Evolutionary conservation across 2,329 filamentous ascomycete genomes (phyloP), one percentile per base, ranked within the genome.

Genomic region (Zymoseptoria ardabiliae): DNA sequence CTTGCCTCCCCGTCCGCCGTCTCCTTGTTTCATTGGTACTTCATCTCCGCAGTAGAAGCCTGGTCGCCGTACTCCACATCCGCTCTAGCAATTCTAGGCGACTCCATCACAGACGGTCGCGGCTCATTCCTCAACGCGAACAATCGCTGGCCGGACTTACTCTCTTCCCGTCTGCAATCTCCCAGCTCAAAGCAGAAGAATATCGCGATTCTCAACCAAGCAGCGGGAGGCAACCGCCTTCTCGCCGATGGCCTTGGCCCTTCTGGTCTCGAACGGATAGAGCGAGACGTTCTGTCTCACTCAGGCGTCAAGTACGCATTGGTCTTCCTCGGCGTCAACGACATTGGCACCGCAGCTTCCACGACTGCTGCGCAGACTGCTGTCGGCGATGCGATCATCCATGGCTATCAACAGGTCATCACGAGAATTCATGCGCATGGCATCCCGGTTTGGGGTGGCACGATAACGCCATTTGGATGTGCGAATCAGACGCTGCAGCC

Each of bases 241-340:
- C 78, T 89, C 0, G 73, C 74, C 9, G 84, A 86, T 55, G 82
- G 85, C 0, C 76, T 87, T 0, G 85, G 86, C 0, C 86, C 86
- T 2, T 83, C 82, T 45, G 79, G 83, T 0, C 73, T 87, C 30
- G 76, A 78, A 49, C 81, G 85, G 4, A 79, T 88, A 62, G 81
- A 86, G 68, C 79, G 85, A n/a, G 86, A 89, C 68, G 80, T 86
- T 1, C 76, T 89, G 1, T 71, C 80, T 0, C 81, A 84, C 30
- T 76, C 81, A 0, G 82, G 82, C 3, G 80, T 85, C 2, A 77
- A 77, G 64, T 87, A 85, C 66, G 81, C 81, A 21, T 79, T 89
- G 74, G 77, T 88, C 45, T 89, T 87, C 69, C 83, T 87, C 70
- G 85, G 86, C 20, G 84, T 89, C 25, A 88, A 88, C 67, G 86